These are phyloP conservation scores for Rubia tinctorum DNA, from an alignment of 305 asterid species.

Conservation along the genomic window DNA sequence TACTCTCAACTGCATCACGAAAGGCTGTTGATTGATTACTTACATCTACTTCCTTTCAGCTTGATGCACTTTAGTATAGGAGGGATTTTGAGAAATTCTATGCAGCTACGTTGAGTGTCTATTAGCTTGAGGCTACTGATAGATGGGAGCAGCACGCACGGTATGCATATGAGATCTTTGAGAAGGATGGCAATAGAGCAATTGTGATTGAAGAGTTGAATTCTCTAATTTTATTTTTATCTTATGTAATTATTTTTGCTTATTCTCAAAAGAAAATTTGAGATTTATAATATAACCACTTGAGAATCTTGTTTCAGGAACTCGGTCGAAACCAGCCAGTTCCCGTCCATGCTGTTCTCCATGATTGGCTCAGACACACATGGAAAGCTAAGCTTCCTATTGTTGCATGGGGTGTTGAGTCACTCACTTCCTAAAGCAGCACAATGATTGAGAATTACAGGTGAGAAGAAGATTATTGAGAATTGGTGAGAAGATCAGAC, in stretches of 20 bases:
- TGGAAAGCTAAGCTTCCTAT: slow-evolving; percentile 88
- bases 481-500: slow-evolving; percentile 3
- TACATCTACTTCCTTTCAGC: slow-evolving; percentile 37
- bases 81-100: slow-evolving; percentile 96
- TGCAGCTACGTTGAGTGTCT: slow-evolving; percentile 76
- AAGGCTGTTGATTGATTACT: slow-evolving; percentile 19
- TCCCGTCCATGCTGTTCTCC: slow-evolving; percentile 89
- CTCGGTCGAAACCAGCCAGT: slow-evolving; percentile 85
- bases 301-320: slow-evolving; percentile 46
- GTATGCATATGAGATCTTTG: slow-evolving; percentile 88
- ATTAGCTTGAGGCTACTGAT: slow-evolving; percentile 88
- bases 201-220: slow-evolving; percentile 96
- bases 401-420: slow-evolving; percentile 74
- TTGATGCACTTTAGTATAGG: slow-evolving; percentile 88
- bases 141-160: slow-evolving; percentile 97
- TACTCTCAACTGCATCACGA: not conserved
- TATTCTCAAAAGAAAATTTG: not conserved
- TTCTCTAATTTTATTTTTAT: slow-evolving; percentile 46
- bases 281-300: not conserved
- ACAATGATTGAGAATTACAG: not conserved
- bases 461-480: not conserved
- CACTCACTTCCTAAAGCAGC: slow-evolving; percentile 49
- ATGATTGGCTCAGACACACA: slow-evolving; percentile 92
- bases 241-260: not conserved
- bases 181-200: slow-evolving; percentile 86